Percentiles rank a stretch among this genome's conserved stretches.
Evolutionary conservation across 2,329 filamentous ascomycete species (phyloP).

Genomic region (Hortaea werneckii): DNA sequence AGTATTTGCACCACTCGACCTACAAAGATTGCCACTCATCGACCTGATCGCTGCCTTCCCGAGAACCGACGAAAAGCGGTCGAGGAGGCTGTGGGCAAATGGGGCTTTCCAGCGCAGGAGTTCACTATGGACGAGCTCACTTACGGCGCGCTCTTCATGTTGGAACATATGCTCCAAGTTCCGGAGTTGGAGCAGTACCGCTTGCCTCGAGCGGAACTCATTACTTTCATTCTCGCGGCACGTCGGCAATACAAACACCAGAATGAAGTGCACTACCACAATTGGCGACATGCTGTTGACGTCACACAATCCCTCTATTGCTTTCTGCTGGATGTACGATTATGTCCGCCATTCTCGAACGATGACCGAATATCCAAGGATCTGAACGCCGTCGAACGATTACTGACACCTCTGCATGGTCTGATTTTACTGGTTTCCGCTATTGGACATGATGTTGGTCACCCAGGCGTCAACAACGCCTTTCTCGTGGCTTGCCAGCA

Average conservation of each 20-base stretch:
- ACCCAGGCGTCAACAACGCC: slow-evolving; percentile 95
- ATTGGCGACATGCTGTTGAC: slow-evolving; percentile 94
- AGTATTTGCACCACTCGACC: slow-evolving; percentile 16
- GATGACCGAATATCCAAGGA: slow-evolving; percentile 21
- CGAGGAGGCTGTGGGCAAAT: slow-evolving; percentile 60
- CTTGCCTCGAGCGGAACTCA: slow-evolving; percentile 47
- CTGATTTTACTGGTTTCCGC: slow-evolving; percentile 84
- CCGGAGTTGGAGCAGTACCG: slow-evolving; percentile 63
- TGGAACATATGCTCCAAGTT: slow-evolving; percentile 75
- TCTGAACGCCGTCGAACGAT: slow-evolving; percentile 53
- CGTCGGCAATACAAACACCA: slow-evolving; percentile 81
- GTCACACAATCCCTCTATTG: slow-evolving; percentile 88
- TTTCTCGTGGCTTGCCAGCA: slow-evolving; percentile 88
- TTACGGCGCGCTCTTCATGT: slow-evolving; percentile 74
- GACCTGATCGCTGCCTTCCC: slow-evolving; percentile 56
- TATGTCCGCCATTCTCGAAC: slow-evolving; percentile 52
- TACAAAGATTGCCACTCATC: slow-evolving; percentile 11
- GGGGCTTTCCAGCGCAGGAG: slow-evolving; percentile 83
- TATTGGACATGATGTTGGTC: slow-evolving; percentile 96
- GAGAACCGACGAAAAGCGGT: slow-evolving; percentile 50
- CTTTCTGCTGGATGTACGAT: slow-evolving; percentile 61
- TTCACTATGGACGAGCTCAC: slow-evolving; percentile 86
- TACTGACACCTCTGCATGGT: slow-evolving; percentile 80
- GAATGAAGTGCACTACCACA: slow-evolving; percentile 58
- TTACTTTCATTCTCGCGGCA: slow-evolving; percentile 76